Conservation (phyloP, 2,329 filamentous ascomycete genomes). For the Trichophyton schoenleinii region DNA sequence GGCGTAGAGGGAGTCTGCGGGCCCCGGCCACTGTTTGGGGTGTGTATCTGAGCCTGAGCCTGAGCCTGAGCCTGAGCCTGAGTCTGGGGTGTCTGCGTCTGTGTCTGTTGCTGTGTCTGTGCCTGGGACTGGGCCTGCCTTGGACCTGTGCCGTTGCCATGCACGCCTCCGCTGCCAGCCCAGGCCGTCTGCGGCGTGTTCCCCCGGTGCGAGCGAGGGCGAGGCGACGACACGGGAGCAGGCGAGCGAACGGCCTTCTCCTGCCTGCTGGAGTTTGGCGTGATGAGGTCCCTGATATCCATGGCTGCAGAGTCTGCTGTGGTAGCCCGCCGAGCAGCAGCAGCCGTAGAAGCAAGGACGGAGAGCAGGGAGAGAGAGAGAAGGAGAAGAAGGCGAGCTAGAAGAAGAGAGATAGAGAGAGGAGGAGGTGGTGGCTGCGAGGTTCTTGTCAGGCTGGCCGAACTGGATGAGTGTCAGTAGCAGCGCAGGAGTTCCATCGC, state of each 20-base stretch:
- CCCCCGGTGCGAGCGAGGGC: background rate
- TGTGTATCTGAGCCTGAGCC: background rate
- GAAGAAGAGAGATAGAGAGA: background rate
- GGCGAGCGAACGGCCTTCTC: background rate
- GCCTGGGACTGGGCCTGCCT: background rate
- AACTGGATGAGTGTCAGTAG: background rate
- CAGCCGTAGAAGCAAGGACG: too few species aligned
- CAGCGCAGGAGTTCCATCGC: background rate
- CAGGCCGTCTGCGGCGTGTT: background rate
- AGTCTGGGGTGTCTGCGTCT: too few species aligned
- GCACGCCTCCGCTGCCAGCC: background rate
- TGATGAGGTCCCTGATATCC: constrained; percentile 4
- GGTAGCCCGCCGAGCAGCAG: background rate
- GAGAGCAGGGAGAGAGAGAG: background rate
- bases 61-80: too few species aligned
- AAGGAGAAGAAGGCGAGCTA: background rate
- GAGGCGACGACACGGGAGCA: background rate
- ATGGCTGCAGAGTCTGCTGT: background rate
- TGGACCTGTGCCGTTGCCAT: background rate
- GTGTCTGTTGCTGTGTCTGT: too few species aligned
- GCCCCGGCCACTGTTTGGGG: background rate
- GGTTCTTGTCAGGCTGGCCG: background rate
- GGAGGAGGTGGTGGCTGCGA: background rate
- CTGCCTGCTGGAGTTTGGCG: background rate
- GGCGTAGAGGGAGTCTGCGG: constrained; percentile 25